Evolutionary conservation across 2,329 filamentous ascomycete genomes (phyloP), one percentile per base, ranked within the genome.

Genomic region (Calcarisporium arbuscula): DNA sequence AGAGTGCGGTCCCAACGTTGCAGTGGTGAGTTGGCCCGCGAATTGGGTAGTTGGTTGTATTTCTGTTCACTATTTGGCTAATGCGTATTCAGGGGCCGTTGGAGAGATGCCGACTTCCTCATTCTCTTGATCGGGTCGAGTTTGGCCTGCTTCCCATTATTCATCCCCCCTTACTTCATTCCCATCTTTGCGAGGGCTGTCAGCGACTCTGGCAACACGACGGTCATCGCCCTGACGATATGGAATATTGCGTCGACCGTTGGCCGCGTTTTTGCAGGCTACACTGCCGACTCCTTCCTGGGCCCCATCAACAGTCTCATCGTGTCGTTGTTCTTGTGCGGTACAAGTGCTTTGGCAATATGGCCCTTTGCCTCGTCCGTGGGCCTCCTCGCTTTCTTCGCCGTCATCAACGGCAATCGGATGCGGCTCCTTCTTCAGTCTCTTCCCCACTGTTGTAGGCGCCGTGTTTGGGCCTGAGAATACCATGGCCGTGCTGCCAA

Each of bases 131-230:
- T 44, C 10, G 51, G 48, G 6, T 47, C 46, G 0, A 38, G 45
- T 8, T 28, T 52, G 5, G 38, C 43, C 9, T 52, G 47, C 20
- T 52, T 53, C 30, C 48, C 50, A 3, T 36, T 53, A 6, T 52
- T 52, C 27, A 43, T 53, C 6, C 50, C 50, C 6, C 46, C 51
- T 2, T 53, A 53, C 42, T 53, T 53, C 17, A 52, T 53, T 5
- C 50, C 50, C 14, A 38, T 53, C 10, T 53, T 52, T 26, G 44
- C 49, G 8, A 18, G 45, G 5, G 47, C 51, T 4, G 43, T 52
- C 23, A 44, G 45, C 19, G 38, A 40, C 12, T 45, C 49, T 1
- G 39, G 36, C 8, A 43, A 45, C 5, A 45, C 43, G 0, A 41
- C 42, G 1, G 41, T 52, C 15, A 35, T 47, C 8, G 44, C 43